Evolutionary conservation across 78 protist species (phyloP), one percentile per base, ranked within the genome.

Genomic region (Capsaspora owczarzaki): DNA sequence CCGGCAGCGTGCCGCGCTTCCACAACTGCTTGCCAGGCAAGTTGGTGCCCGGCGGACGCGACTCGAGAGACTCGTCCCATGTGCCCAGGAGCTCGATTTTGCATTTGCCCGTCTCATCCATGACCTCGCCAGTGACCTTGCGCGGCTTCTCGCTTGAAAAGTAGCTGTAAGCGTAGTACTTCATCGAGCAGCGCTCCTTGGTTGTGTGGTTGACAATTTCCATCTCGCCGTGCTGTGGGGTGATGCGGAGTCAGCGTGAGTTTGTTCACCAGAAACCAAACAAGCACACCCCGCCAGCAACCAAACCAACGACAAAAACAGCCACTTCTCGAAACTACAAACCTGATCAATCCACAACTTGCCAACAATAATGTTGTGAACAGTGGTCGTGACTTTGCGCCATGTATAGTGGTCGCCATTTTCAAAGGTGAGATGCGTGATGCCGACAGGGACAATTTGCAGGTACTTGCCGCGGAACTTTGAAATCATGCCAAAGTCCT

Each of bases 381-480:
- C 60, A 27, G 68, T 44, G 44, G 86, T 82, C 35, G 53, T 66
- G 41, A 82, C 85, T 35, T 81, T 81, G 51, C 53, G n/a, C 85
- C 85, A 81, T 6, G 77, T 14, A 71, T 66, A 81, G 40, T 72
- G 42, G 31, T 81, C 85, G 79, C 41, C 68, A 2, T 31, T 72
- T 25, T 71, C 53, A 56, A 81, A 81, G 41, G 19, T 43, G 61
- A 81, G 42, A n/a, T 27, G 61, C 12, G 76, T 22, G 12, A 72
- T n/a, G 31, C 79, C 79, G 25, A 46, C 25, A 1, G 85, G 85
- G 16, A 69, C 33, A 14, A 81, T 43, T 31, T 68, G 60, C 61
- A 81, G 19, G 27, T 81, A 81, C 46, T 81, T 81, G 38, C 85
- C 85, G 43, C 85, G 69, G 72, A 81, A 81, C 72, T 81, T 81